Conservation (phyloP, 2,329 filamentous ascomycete genomes). For the Endoconidiophora polonica region DNA sequence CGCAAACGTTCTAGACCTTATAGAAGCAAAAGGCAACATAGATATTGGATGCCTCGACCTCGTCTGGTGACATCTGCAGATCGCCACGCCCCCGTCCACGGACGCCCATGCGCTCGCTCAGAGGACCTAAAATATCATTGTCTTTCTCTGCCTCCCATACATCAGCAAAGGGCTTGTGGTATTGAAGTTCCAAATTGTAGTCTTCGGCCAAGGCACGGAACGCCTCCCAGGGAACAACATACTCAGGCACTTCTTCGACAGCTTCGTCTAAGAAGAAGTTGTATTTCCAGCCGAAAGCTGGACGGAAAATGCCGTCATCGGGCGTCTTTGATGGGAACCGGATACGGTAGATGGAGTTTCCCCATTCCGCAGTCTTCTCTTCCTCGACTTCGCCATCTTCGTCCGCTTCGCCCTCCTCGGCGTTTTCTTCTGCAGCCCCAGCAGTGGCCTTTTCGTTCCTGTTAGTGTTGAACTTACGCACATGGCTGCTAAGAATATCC, state of each 20-base stretch:
- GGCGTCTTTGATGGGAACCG: slow-evolving; percentile 73
- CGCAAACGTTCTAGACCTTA: slow-evolving; percentile 46
- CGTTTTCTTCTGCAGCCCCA: slow-evolving; percentile 21
- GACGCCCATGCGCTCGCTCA: slow-evolving; percentile 95
- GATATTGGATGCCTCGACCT: slow-evolving; percentile 83
- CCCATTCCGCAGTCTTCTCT: slow-evolving; percentile 61
- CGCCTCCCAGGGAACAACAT: slow-evolving; percentile 94
- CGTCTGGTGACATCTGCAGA: slow-evolving; percentile 61
- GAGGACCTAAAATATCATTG: slow-evolving; percentile 58
- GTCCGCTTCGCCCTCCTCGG: slow-evolving; percentile 21
- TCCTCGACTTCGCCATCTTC: slow-evolving; percentile 39
- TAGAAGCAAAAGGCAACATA: slow-evolving; percentile 96
- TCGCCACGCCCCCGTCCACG: slow-evolving; percentile 49
- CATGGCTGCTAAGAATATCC: slow-evolving; percentile 65
- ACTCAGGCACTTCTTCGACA: slow-evolving; percentile 90
- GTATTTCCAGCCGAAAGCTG: slow-evolving; percentile 95
- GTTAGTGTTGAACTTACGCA: slow-evolving; percentile 52
- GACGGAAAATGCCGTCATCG: slow-evolving; percentile 76
- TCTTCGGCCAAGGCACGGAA: slow-evolving; percentile 92
- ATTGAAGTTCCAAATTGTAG: slow-evolving; percentile 90
- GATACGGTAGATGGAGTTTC: slow-evolving; percentile 83
- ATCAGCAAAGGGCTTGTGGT: slow-evolving; percentile 77
- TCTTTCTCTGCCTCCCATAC: slow-evolving; percentile 88
- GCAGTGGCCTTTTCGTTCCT: slow-evolving; percentile 17
- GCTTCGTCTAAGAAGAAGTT: slow-evolving; percentile 92